Evolutionary conservation across 495 filamentous ascomycete genomes (phyloP).

Genomic region (Thermothielavioides terrestris): DNA sequence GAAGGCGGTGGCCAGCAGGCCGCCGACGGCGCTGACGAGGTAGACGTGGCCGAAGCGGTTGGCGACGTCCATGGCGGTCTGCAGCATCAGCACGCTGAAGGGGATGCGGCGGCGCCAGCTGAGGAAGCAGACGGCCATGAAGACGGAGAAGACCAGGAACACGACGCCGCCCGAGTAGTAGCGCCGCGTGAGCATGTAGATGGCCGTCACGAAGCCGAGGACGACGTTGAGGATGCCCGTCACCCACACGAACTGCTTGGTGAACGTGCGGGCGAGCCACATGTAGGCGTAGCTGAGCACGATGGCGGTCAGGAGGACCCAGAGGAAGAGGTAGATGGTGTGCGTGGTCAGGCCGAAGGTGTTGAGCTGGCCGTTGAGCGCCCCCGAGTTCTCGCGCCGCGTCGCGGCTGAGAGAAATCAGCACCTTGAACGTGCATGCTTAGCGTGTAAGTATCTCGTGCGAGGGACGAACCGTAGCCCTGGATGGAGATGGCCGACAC

Average conservation of each 20-base stretch:
- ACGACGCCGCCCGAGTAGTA: constrained; percentile 80
- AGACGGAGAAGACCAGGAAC: constrained; percentile 66
- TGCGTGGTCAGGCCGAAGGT: constrained; percentile 69
- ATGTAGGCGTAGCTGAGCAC: constrained; percentile 71
- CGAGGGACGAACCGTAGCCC: constrained; percentile 55
- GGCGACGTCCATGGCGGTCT: constrained; percentile 78
- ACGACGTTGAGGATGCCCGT: constrained; percentile 83
- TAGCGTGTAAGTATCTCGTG: background rate
- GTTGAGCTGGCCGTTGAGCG: constrained; percentile 63
- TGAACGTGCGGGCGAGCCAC: constrained; percentile 65
- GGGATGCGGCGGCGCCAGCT: constrained; percentile 83
- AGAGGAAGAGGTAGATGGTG: constrained; percentile 74
- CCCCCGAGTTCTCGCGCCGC: constrained; percentile 59
- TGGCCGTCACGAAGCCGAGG: constrained; percentile 53
- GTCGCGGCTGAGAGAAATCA: constrained; percentile 31
- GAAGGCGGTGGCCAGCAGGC: constrained; percentile 63
- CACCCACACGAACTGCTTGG: constrained; percentile 85
- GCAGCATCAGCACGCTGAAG: constrained; percentile 82
- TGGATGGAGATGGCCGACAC: constrained; percentile 69
- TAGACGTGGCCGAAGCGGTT: constrained; percentile 79
- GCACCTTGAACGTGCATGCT: background rate
- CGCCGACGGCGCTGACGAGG: constrained; percentile 71
- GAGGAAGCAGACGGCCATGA: constrained; percentile 43
- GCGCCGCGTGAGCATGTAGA: constrained; percentile 59
- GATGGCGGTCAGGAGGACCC: constrained; percentile 62